Percentiles rank a stretch among this genome's conserved stretches.
These are phyloP conservation scores for Mallotus japonicus DNA, from an alignment of 441 rosid genomes.

Conservation along the genomic window DNA sequence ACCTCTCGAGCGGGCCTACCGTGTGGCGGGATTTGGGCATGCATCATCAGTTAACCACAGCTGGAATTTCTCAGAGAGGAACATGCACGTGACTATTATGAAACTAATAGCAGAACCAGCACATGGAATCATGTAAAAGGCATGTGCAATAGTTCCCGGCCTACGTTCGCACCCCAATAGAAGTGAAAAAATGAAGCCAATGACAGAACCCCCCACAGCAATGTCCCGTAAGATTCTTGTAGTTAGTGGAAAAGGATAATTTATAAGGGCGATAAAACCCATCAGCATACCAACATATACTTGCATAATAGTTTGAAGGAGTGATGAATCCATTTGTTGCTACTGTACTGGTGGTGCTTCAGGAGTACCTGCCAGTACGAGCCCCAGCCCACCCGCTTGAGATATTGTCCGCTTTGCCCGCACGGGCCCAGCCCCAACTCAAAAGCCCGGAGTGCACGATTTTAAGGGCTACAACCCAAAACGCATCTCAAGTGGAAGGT, in stretches of 20 bases:
- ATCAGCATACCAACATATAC: background rate
- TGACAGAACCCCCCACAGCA: background rate
- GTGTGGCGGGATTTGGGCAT: no score
- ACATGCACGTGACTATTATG: background rate
- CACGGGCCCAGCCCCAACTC: no score
- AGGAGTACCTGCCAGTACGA: no score
- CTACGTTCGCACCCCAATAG: background rate
- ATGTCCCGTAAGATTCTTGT: background rate
- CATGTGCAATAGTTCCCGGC: background rate
- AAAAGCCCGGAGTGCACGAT: no score
- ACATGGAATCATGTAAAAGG: background rate
- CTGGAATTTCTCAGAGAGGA: background rate
- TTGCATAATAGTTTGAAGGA: background rate
- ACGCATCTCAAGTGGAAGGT: no score
- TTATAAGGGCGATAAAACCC: background rate
- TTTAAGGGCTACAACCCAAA: no score
- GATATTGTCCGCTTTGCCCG: no score
- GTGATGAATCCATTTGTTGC: background rate
- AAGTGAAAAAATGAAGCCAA: background rate
- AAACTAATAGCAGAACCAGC: constrained; percentile 7
- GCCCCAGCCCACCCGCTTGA: no score
- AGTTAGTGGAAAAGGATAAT: background rate
- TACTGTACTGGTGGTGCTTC: no score
- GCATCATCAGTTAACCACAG: background rate
- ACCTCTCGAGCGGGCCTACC: no score